Percentiles rank a stretch among this genome's conserved stretches.
phyloP scores from a whole-genome alignment of 2,329 filamentous ascomycete species.

The Diplocarpon mali region DNA sequence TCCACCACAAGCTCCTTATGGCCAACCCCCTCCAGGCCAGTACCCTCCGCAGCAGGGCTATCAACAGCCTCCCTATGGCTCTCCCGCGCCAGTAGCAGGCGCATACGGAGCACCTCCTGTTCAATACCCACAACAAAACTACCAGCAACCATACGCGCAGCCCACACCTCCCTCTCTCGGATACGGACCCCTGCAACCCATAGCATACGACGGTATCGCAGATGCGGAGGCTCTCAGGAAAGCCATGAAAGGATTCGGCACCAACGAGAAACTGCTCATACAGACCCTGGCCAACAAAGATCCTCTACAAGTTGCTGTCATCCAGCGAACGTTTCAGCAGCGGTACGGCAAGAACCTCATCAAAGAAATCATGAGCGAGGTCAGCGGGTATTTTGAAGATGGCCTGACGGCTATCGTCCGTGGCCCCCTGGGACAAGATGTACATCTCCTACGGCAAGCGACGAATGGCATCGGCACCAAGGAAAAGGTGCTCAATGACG shows the following conservation, averaged over 20 bases:
- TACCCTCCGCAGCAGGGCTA: constrained; percentile 11
- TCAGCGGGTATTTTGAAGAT: constrained; percentile 61
- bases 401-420: constrained; percentile 64
- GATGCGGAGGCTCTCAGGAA: constrained; percentile 63
- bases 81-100: constrained; percentile 1
- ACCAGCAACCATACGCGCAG: constrained; percentile 28
- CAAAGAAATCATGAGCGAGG: constrained; percentile 68
- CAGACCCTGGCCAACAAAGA: constrained; percentile 59
- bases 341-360: constrained; percentile 57
- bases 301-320: constrained; percentile 61
- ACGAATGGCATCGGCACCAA: constrained; percentile 78
- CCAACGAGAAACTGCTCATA: constrained; percentile 71
- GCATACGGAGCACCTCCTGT: constrained; percentile 9
- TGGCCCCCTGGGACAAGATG: constrained; percentile 71
- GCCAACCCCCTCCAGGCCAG: constrained; percentile 5
- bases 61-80: constrained; percentile 6
- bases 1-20: constrained; percentile 9
- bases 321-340: constrained; percentile 56
- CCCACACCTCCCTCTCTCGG: constrained; percentile 60
- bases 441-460: constrained; percentile 56
- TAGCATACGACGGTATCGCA: constrained; percentile 54
- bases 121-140: constrained; percentile 21
- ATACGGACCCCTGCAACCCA: constrained; percentile 61
- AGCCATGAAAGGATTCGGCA: constrained; percentile 92
- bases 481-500: constrained; percentile 74